phyloP scores from a whole-genome alignment of 225 moss, liverwort and hornwort species.

The Physcomitrellopsis africana region DNA sequence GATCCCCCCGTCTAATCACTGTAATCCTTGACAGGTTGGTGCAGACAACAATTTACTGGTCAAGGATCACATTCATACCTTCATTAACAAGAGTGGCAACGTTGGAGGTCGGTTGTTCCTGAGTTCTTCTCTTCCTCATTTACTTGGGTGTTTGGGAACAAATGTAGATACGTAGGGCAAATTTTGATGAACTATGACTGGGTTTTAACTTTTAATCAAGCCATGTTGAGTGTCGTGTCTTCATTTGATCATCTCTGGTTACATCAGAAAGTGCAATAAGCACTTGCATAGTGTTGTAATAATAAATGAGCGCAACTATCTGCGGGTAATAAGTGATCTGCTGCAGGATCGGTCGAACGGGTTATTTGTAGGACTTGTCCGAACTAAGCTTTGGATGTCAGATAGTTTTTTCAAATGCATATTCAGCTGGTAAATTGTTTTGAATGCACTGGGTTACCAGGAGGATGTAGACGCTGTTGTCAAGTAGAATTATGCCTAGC shows the following conservation, averaged over 20 bases:
- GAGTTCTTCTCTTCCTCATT: neutral
- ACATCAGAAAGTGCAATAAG: neutral
- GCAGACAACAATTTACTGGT: constrained; percentile 82
- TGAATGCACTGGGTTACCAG: neutral
- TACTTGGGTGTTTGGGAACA: neutral
- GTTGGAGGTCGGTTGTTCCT: constrained; percentile 61
- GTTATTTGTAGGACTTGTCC: neutral
- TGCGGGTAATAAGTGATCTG: too few species aligned
- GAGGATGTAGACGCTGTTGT: neutral
- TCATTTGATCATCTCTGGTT: neutral
- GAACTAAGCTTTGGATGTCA: neutral
- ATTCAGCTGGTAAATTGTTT: neutral
- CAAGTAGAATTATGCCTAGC: neutral
- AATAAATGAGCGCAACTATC: too few species aligned
- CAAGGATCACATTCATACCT: constrained; percentile 95
- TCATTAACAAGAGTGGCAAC: constrained; percentile 82
- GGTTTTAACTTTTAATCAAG: neutral
- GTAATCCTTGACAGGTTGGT: constrained; percentile 58
- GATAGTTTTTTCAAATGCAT: neutral
- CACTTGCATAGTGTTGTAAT: neutral
- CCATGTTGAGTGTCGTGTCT: neutral
- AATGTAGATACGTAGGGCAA: neutral
- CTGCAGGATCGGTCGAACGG: too few species aligned
- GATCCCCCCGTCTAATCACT: too few species aligned
- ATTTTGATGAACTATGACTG: neutral